Base-by-base conservation (phyloP, 257 asterid genomes). In the Scutellaria baicalensis region DNA sequence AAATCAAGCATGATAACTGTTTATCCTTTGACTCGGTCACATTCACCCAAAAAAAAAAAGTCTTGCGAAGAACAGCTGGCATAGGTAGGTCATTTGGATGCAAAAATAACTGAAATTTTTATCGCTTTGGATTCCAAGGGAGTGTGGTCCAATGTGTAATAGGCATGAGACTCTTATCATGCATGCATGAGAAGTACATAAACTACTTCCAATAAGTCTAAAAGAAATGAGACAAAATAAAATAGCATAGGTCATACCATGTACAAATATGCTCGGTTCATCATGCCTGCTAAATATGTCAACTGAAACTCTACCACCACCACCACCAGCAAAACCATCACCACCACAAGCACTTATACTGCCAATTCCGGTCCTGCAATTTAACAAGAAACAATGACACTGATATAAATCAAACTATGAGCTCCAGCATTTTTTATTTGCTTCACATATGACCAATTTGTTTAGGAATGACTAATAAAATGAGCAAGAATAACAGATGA, bases 291-390 rank as follows among this genome's bases (percentile, higher is more conserved):
- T 94, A 75, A 88, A 92, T 78, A 88, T 86, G 82, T 89, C 90
- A 45, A 91, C 86, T n/a, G 99, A 78, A 72, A 94, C 81, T 84
- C 99, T 89, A 75, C 99, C 99, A 66, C 97, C 99, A 72, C 99
- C 97, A 50, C 98, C 99, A 59, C 99, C 99, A 68, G 92, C 96
- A 78, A 86, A 91, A 72, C 99, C 99, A 75, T 67, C 78, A 75
- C 98, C 99, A 48, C 99, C 98, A 66, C 91, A 86, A 20, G 99
- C 98, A 78, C 96, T 88, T 67, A 94, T 75, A 48, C 74, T 78
- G 68, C 99, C 99, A 67, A 20, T 69, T 81, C 99, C 99, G 81
- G 59, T 81, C 98, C 99, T 94, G 95, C 86, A 80, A 71, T 75
- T 27, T 83, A 60, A 76, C 74, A 59, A 68, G 51, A 79, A 83